Evolutionary conservation across 108 stramenopile genomes (phyloP), one percentile per base, ranked within the genome.

Genomic region (Conticribra weissflogii): DNA sequence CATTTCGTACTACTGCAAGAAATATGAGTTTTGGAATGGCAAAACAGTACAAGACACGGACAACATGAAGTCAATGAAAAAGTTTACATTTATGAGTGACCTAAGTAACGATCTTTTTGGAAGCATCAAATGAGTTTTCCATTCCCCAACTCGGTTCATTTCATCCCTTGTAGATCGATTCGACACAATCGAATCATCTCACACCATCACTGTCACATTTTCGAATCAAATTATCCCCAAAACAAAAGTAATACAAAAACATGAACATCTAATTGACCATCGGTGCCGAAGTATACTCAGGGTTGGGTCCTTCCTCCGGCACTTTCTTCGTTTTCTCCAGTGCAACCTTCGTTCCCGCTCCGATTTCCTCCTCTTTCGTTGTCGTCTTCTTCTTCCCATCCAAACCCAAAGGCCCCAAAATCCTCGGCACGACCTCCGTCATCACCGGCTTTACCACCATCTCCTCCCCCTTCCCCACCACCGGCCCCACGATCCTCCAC

Each of bases 391-490:
- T 46, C 18, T 34, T 33, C 25, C 60, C 48, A n/a, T 25, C 46
- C 51, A 74, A 51, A 14, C 67, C 67, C 18, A 79, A 47, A 0
- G 63, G 36, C 3, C 30, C 62, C 53, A 79, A 41, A 30, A 79
- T 47, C 46, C 67, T 59, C 5, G 78, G 78, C 0, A 79, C 59
- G 5, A 79, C 74, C 46, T 64, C 54, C 0, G 27, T 30, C 67
- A 75, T 52, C 1, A 79, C 60, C 17, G 74, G 74, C 59, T 62
- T 59, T 3, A 75, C 59, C 44, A 93, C 33, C 59, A 81, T 67
- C 12, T 86, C 83, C 49, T 88, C 86, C 3, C 82, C 75, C 72
- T 85, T 90, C 24, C 44, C 53, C 9, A 86, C 79, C 22, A 79
- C 87, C 1, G 70, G 72, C 32, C 85, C 48, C 2, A 90, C 31